Evolutionary conservation across 345 rosid species (phyloP), one percentile per base, ranked within the genome.

Genomic region (Syzygium grande): DNA sequence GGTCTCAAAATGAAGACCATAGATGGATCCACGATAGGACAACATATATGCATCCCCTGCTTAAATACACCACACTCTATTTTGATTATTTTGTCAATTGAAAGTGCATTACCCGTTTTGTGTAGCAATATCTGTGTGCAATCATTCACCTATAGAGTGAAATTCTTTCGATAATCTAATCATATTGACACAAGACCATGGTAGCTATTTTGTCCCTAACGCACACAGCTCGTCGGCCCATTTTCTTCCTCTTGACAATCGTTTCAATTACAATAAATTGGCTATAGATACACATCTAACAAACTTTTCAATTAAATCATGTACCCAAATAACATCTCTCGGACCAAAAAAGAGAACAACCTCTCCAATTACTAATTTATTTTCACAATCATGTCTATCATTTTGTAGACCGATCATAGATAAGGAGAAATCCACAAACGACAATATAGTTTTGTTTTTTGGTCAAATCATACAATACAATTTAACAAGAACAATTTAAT

Each of bases 71-170:
- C 34, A 61, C 30, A 3, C 73, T 61, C 0, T n/a, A n/a, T 30
- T 61, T n/a, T 0, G 0, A n/a, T 61, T 3, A 0, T 13, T 61
- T 61, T n/a, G 30, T n/a, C 0, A 0, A 0, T 61, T n/a, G 73
- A 61, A 61, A 61, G 19, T 13, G 38, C 68, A n/a, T 13, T n/a
- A 13, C 73, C 2, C 0, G 1, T n/a, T 15, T 0, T 1, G 4
- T 61, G 38, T 0, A 13, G 9, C 73, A 6, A n/a, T 61, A 6
- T n/a, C 6, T 0, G n/a, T 0, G 4, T n/a, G 38, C n/a, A 61
- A 61, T 61, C 6, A 61, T 61, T 61, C 19, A n/a, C 19, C 38
- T 4, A 61, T 61, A n/a, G 73, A 61, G 38, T 13, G 38, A 17
- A 61, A n/a, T 61, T n/a, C 9, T 61, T 61, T 16, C 0, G 49